Conservation (phyloP, 805 yeast species). For the Suhomyces prunicola region DNA sequence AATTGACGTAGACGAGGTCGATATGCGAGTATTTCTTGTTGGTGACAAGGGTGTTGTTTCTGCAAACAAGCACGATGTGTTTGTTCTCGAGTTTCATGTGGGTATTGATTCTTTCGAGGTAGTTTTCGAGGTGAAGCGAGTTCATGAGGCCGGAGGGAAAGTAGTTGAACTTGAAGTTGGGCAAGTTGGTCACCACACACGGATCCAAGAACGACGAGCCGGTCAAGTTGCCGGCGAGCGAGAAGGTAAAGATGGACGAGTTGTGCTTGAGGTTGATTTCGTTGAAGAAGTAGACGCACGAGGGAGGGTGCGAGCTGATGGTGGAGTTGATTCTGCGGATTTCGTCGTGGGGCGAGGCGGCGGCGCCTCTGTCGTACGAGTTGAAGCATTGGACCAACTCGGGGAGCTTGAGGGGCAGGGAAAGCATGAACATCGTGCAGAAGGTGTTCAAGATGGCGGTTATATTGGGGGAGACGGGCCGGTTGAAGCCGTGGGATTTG, state of each 20-base stretch:
- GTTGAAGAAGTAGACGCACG: slow-evolving; percentile 20
- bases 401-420: not conserved
- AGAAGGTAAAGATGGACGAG: slow-evolving; percentile 14
- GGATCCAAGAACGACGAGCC: slow-evolving; percentile 23
- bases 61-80: slow-evolving; percentile 15
- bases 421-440: not conserved
- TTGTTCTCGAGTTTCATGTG: slow-evolving; percentile 9
- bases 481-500: not conserved
- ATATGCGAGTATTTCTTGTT: slow-evolving; percentile 11
- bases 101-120: slow-evolving; percentile 15
- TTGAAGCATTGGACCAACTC: not conserved
- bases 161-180: slow-evolving; percentile 6
- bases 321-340: not conserved
- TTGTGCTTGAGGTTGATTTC: slow-evolving; percentile 18
- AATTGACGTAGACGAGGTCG: slow-evolving; percentile 11
- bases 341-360: not conserved
- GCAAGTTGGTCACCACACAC: slow-evolving; percentile 13
- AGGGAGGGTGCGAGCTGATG: slow-evolving; percentile 7
- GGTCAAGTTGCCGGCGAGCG: slow-evolving; percentile 19
- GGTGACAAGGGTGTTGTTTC: slow-evolving; percentile 13
- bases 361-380: not conserved
- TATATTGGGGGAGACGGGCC: not conserved
- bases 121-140: slow-evolving; percentile 15
- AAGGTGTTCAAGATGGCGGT: not conserved
- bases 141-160: slow-evolving; percentile 19